Percentiles rank a stretch among this genome's conserved stretches.
These are phyloP conservation scores for Sporisorium sorghi DNA, from an alignment of 1,284 basidiomycete genomes.

Conservation along the genomic window DNA sequence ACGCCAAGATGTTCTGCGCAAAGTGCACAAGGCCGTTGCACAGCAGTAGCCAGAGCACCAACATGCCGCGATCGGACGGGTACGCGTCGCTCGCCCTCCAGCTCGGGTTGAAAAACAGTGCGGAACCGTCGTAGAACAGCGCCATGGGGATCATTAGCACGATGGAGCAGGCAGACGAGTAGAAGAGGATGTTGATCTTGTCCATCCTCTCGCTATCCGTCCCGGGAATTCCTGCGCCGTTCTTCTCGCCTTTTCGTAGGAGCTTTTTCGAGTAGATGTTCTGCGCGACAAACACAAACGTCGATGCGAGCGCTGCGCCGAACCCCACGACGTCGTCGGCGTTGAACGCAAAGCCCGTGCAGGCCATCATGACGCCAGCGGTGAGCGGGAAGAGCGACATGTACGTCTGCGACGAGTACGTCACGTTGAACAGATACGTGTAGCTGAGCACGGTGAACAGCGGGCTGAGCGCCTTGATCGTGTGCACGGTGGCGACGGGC, in stretches of 20 bases:
- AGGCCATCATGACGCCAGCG: conserved; percentile 95
- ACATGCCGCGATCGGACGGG: conserved; percentile 71
- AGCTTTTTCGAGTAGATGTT: conserved; percentile 99
- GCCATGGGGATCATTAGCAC: conserved; percentile 70
- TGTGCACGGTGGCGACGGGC: conserved; percentile 96
- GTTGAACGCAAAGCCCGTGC: conserved; percentile 91
- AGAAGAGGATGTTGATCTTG: conserved; percentile 95
- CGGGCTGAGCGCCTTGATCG: conserved; percentile 86
- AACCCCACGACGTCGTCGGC: conserved; percentile 67
- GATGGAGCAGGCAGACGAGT: conserved; percentile 94
- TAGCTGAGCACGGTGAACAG: conserved; percentile 96
- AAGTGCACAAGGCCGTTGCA: conserved; percentile 96
- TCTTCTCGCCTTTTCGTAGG: conserved; percentile 72
- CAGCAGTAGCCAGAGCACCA: conserved; percentile 74
- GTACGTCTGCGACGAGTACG: conserved; percentile 91
- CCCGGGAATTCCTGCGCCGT: conserved; percentile 7
- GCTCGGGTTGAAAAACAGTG: conserved; percentile 22
- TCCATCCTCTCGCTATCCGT: conserved; percentile 77
- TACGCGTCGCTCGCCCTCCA: conserved; percentile 8
- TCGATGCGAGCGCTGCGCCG: conserved; percentile 42
- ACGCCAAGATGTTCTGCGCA: conserved; percentile 95
- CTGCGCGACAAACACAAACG: conserved; percentile 87
- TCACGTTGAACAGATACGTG: conserved; percentile 88
- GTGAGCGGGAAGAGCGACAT: conserved; percentile 93
- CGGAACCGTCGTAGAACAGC: conserved; percentile 57